Conservation (phyloP, 1,284 basidiomycete genomes). For the Caloboletus firmus region DNA sequence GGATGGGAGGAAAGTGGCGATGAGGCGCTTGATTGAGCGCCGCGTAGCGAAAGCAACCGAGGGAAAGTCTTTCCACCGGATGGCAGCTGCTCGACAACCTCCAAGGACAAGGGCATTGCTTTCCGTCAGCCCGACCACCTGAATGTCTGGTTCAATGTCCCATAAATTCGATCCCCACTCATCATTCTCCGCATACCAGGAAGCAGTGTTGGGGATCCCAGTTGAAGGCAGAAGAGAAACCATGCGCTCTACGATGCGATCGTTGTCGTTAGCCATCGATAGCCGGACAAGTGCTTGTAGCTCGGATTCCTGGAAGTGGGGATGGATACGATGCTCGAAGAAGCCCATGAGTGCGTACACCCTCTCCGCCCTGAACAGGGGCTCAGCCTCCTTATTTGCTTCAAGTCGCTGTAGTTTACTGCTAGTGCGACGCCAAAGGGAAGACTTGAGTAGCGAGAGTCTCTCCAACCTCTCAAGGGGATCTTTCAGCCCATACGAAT, state of each 20-base stretch:
- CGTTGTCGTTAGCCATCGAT: constrained; percentile 32
- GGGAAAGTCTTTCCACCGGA: constrained; percentile 31
- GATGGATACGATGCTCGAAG: constrained; percentile 30
- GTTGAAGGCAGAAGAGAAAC: constrained; percentile 22
- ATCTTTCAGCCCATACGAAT: constrained; percentile 24
- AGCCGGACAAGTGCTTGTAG: constrained; percentile 27
- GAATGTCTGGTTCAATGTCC: constrained; percentile 29
- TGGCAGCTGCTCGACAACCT: constrained; percentile 28
- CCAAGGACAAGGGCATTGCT: constrained; percentile 26
- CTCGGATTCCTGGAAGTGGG: constrained; percentile 22
- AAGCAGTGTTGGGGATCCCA: neutral
- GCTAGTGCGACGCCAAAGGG: constrained; percentile 27
- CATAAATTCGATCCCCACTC: constrained; percentile 23
- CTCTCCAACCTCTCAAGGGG: constrained; percentile 31
- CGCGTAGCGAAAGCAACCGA: constrained; percentile 17
- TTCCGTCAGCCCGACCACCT: constrained; percentile 27
- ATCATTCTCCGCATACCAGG: constrained; percentile 27
- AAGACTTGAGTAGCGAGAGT: constrained; percentile 22
- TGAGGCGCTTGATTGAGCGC: constrained; percentile 15
- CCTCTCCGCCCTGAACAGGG: constrained; percentile 20
- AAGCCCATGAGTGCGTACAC: constrained; percentile 34
- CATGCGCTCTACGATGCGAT: constrained; percentile 30
- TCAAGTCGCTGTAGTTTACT: neutral
- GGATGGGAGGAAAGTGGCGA: constrained; percentile 16
- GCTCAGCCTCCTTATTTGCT: neutral